Base-by-base conservation (phyloP, 768 basidiomycete species). In the Ramaria sp. region DNA sequence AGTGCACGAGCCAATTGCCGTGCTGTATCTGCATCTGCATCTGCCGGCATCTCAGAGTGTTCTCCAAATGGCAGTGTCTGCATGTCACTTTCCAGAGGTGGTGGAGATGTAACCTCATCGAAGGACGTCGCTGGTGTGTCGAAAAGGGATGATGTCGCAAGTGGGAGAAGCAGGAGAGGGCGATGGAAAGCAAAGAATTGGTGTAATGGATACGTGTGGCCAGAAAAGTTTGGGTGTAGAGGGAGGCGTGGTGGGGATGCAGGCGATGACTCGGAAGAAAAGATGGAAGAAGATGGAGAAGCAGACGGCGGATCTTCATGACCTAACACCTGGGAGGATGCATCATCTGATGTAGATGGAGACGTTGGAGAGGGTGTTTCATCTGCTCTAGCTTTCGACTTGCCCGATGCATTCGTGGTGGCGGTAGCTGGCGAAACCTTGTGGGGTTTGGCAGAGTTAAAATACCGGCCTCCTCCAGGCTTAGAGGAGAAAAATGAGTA, bases 181-280 rank as follows among this genome's bases (percentile, higher is more conserved):
- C 89, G 79, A 63, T 91, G 83, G 33, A 89, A 72, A 2, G 89
- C 80, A 71, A 92, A 91, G 70, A 92, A 91, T 54, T 87, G 85
- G 66, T 91, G 88, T 11, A 90, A 76, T 64, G 83, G 86, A 69
- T 86, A 82, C 62, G 87, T 86, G 60, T 83, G 80, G 11, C 83
- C 66, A 54, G 75, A 80, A 55, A 90, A 63, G 24, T 77, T 62
- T 1, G 83, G 84, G 61, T 88, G 84, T 11, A 71, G 56, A 46
- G 59, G 73, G 62, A 48, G 45, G 43, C 42, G 54, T 15, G 54
- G 54, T 7, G 46, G 20, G n/a, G 43, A 12, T 34, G 43, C 45
- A 47, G 46, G 20, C 20, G 46, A 31, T 15, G 51, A 34, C 51
- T 53, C 34, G 13, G 41, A 19, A 27, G 39, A 20, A 13, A 42